Evolutionary conservation across 352 stramenopile species (phyloP), one percentile per base, ranked within the genome.

Genomic region (Phytopythium ostracodes): DNA sequence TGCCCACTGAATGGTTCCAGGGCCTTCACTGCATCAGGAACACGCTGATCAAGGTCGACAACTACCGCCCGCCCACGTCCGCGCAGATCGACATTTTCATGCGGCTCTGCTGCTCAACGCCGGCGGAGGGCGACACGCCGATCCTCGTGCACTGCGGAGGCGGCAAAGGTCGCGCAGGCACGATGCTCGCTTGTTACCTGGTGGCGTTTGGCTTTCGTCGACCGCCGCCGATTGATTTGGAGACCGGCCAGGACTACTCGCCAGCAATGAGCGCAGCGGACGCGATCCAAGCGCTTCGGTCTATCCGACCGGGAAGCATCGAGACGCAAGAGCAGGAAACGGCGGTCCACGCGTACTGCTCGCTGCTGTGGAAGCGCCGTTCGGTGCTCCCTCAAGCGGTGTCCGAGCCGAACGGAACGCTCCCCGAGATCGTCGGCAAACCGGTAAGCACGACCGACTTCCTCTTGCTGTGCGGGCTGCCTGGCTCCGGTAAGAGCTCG

Each of bases 31-130:
- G 59, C 54, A 50, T 70, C 55, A 56, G 60, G 47, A 74, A 79
- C 65, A 84, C 73, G 15, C 79, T 86, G 17, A 50, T 90, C 0
- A 67, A 77, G 2, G 73, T 88, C 17, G 56, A 42, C n/a, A 90
- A 90, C 54, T 90, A 87, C 62, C 66, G 72, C 18, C 64, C 78
- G 14, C 78, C 81, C 9, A 77, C 68, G 14, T 66, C 81, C 18
- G 68, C 79, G 24, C 81, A 88, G 59, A 84, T 88, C 52, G 72
- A 88, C 43, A 42, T 84, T 29, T 88, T 90, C 65, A 83, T 89
- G 60, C 38, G 25, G 1, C 46, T 81, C 11, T 85, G 73, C 43
- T 73, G 70, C 56, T 50, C 33, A 5, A 35, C 56, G 0, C 15
- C 54, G 20, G 63, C 56, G 8, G 15, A 52, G 2, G 15, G 44